phyloP scores from a whole-genome alignment of 805 yeast genomes.

The Metschnikowia similis region DNA sequence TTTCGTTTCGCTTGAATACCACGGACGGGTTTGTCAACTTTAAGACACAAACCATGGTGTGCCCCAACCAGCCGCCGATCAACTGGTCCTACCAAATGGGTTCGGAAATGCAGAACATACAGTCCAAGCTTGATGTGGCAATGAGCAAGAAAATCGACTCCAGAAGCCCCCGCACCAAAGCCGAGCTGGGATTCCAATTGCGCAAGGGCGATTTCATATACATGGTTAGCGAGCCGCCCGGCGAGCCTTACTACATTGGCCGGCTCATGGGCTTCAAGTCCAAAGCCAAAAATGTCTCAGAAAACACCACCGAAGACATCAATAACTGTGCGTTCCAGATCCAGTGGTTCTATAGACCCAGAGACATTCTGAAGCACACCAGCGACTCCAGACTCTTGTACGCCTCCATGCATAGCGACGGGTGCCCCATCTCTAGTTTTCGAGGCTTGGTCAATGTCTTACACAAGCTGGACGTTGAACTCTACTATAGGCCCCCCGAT shows the following conservation, averaged over 20 bases:
- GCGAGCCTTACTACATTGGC: conserved; percentile 90
- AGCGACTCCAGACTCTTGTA: conserved; percentile 71
- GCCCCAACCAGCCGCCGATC: conserved; percentile 29
- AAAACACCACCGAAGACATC: conserved; percentile 26
- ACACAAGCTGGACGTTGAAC: conserved; percentile 63
- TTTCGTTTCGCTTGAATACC: conserved; percentile 41
- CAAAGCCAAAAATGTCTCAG: conserved; percentile 6
- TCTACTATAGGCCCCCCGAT: conserved; percentile 22
- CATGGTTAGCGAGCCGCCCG: conserved; percentile 87
- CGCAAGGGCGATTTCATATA: conserved; percentile 65
- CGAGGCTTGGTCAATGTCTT: conserved; percentile 73
- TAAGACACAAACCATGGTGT: conserved; percentile 31
- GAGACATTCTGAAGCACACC: conserved; percentile 69
- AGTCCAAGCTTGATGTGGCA: conserved; percentile 7
- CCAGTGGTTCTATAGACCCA: conserved; percentile 89
- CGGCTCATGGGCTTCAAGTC: conserved; percentile 65
- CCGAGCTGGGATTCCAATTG: conserved; percentile 29
- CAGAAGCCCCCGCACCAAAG: conserved; percentile 5
- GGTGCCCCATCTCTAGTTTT: conserved; percentile 69
- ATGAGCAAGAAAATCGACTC: conserved; percentile 9
- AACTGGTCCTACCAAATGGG: conserved; percentile 2
- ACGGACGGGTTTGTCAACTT: conserved; percentile 39
- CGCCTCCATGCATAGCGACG: conserved; percentile 83
- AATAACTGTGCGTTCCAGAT: conserved; percentile 58
- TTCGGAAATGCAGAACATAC: conserved; percentile 9